A percentile compares a stretch with the other conserved stretches of the same genome.
Evolutionary conservation across 208 protist genomes (phyloP).

Genomic region (Trypanosomatidae sp.): DNA sequence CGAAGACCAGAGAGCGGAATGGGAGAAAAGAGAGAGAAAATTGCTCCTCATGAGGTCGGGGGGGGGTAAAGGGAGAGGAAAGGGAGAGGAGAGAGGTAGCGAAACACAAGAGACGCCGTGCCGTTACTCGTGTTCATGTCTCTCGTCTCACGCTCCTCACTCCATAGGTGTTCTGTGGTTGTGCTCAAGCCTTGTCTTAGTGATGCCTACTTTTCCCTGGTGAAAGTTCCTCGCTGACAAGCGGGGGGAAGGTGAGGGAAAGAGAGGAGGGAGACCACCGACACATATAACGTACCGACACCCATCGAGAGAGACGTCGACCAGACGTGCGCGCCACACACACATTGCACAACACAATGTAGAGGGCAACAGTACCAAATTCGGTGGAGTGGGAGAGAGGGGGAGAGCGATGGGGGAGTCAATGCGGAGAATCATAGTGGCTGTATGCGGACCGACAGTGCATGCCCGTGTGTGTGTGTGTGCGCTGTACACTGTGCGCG

Average conservation of each 20-base stretch:
- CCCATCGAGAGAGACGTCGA: not conserved
- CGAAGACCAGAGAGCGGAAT: not conserved
- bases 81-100: not conserved
- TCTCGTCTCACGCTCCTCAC: not conserved
- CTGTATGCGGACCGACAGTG: too few relatives aligned
- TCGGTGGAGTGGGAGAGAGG: not conserved
- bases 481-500: too few relatives aligned
- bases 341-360: not conserved
- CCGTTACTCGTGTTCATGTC: not conserved
- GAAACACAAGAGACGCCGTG: not conserved
- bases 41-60: not conserved
- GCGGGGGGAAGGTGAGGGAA: not conserved
- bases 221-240: not conserved
- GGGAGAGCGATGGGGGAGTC: not conserved
- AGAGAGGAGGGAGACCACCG: not conserved
- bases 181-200: not conserved
- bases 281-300: not conserved
- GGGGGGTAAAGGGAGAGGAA: not conserved
- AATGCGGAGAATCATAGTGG: too few relatives aligned
- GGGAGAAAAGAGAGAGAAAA: not conserved
- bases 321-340: not conserved
- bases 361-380: not conserved
- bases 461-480: too few relatives aligned
- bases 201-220: not conserved
- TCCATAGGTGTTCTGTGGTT: not conserved